These are phyloP conservation scores for Cercospora canescens DNA, from an alignment of 2,329 filamentous ascomycete genomes.

Conservation along the genomic window DNA sequence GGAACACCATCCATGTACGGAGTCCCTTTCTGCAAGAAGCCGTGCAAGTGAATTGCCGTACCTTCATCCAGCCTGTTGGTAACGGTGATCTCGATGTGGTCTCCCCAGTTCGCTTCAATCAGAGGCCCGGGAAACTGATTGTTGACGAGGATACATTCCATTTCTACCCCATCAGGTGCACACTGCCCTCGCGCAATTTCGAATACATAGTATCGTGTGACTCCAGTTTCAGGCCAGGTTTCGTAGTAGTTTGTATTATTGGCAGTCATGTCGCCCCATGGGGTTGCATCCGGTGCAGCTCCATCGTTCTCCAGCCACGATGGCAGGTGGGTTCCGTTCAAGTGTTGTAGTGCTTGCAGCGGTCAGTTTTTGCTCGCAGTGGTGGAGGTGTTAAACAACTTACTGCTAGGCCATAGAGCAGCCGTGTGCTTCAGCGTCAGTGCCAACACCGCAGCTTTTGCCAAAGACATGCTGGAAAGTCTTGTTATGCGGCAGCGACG, in stretches of 20 bases:
- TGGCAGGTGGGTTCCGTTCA: constrained; percentile 3
- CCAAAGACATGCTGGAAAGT: neutral
- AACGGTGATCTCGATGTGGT: constrained; percentile 34
- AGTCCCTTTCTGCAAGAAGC: constrained; percentile 35
- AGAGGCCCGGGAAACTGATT: constrained; percentile 37
- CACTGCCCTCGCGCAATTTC: constrained; percentile 29
- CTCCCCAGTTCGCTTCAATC: constrained; percentile 39
- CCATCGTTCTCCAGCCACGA: constrained; percentile 1
- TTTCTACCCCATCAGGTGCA: constrained; percentile 33
- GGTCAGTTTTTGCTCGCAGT: neutral
- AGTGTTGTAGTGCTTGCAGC: constrained; percentile 1
- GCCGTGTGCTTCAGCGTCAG: neutral
- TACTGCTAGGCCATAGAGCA: neutral
- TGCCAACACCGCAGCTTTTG: neutral
- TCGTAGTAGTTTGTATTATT: constrained; percentile 35
- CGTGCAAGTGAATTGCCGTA: constrained; percentile 38
- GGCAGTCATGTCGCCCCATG: constrained; percentile 33
- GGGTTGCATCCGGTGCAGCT: constrained; percentile 15
- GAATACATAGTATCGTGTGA: constrained; percentile 33
- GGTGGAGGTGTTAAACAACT: neutral
- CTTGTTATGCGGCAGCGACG: neutral
- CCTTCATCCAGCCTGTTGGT: constrained; percentile 44
- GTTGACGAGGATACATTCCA: constrained; percentile 34
- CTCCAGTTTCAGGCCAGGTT: constrained; percentile 33
- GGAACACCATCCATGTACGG: constrained; percentile 36